These are phyloP conservation scores for Psilocybe subaeruginosa DNA, from an alignment of 768 basidiomycete species.

Conservation along the genomic window DNA sequence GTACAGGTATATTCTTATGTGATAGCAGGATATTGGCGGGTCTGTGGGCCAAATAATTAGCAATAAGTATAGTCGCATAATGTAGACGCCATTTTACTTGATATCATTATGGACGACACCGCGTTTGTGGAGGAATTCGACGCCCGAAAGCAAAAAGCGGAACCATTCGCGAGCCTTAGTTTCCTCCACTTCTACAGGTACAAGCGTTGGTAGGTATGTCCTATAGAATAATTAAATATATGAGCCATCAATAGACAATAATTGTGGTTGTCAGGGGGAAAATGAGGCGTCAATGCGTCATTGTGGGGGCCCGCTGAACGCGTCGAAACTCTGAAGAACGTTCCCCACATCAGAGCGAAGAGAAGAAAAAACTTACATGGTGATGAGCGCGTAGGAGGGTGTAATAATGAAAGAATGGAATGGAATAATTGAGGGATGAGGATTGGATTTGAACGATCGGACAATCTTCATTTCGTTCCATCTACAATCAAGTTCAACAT, in stretches of 20 bases:
- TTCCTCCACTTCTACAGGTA: slow-evolving; percentile 90
- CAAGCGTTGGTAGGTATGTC: slow-evolving; percentile 83
- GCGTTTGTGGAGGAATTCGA: slow-evolving; percentile 81
- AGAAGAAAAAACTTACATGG: slow-evolving; percentile 65
- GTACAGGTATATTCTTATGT: slow-evolving; percentile 74
- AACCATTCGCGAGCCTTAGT: slow-evolving; percentile 81
- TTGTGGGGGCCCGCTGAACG: background rate
- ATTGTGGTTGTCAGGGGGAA: slow-evolving; percentile 19
- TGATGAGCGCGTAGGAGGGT: slow-evolving; percentile 86
- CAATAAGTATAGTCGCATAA: background rate
- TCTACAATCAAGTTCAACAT: slow-evolving; percentile 37
- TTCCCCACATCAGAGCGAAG: too few relatives aligned
- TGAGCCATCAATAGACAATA: background rate
- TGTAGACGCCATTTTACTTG: slow-evolving; percentile 59
- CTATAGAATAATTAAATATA: slow-evolving; percentile 39
- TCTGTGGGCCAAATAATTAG: slow-evolving; percentile 37
- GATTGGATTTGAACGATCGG: slow-evolving; percentile 77
- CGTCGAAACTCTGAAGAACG: background rate
- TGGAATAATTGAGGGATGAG: slow-evolving; percentile 89
- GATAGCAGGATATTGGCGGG: slow-evolving; percentile 94
- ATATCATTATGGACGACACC: slow-evolving; percentile 94
- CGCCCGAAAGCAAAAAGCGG: slow-evolving; percentile 75
- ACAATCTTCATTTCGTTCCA: slow-evolving; percentile 99
- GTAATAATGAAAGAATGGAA: slow-evolving; percentile 96
- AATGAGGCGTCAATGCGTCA: slow-evolving; percentile 4